Percentiles rank a stretch among this genome's conserved stretches.
phyloP scores from a whole-genome alignment of 352 stramenopile species.

The Phytophthora aleatoria region DNA sequence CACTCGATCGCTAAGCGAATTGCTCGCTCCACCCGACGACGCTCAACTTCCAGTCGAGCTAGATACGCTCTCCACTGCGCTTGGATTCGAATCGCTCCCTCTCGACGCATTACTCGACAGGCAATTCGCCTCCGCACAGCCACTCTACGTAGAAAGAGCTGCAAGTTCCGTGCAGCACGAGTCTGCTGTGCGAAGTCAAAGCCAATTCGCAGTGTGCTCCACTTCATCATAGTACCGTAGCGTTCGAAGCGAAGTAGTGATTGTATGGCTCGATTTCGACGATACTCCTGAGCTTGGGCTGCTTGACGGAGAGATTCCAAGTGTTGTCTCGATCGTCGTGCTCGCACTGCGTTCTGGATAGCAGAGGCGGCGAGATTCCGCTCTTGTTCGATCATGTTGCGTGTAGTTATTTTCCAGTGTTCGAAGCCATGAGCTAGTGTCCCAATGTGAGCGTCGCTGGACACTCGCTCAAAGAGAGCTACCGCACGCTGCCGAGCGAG shows the following conservation, averaged over 20 bases:
- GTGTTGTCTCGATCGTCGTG: constrained; percentile 41
- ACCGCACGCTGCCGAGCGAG: constrained; percentile 44
- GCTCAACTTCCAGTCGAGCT: constrained; percentile 27
- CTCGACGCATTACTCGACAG: constrained; percentile 17
- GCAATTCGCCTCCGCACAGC: constrained; percentile 36
- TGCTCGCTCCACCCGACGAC: constrained; percentile 8
- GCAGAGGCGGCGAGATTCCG: constrained; percentile 36
- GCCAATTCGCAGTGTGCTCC: constrained; percentile 58
- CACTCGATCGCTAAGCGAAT: constrained; percentile 21
- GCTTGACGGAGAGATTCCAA: constrained; percentile 44
- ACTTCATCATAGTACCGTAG: constrained; percentile 58
- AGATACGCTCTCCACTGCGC: constrained; percentile 35
- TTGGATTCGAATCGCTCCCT: constrained; percentile 44
- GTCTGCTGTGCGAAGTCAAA: constrained; percentile 61
- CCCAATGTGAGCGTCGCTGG: constrained; percentile 59
- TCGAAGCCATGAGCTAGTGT: constrained; percentile 43
- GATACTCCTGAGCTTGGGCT: constrained; percentile 46
- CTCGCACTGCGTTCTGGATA: constrained; percentile 53
- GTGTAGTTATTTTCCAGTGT: constrained; percentile 31
- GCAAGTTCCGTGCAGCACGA: constrained; percentile 48
- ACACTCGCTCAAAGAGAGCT: constrained; percentile 57
- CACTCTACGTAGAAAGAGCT: constrained; percentile 55
- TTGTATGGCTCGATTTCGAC: constrained; percentile 46
- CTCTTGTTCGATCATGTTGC: constrained; percentile 29
- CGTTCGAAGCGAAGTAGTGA: constrained; percentile 61